phyloP scores from a whole-genome alignment of 331 rosid genomes.

The Saraca asoca region DNA sequence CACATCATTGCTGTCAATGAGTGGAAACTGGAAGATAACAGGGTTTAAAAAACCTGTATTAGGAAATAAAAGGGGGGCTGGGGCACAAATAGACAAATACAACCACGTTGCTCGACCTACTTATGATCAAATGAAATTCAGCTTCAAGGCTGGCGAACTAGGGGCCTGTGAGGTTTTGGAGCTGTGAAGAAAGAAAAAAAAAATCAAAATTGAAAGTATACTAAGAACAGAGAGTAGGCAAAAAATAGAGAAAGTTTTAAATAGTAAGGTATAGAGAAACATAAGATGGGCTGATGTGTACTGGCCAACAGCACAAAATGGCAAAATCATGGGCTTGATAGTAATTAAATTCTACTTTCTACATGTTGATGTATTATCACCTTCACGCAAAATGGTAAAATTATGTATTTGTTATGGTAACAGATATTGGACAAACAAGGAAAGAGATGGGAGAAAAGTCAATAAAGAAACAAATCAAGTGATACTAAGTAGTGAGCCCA shows the following conservation, averaged over 20 bases:
- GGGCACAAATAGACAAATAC: too few species aligned
- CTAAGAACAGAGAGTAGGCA: not conserved
- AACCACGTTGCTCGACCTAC: not conserved
- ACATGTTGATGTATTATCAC: not conserved
- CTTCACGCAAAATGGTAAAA: too few species aligned
- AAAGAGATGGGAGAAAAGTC: too few species aligned
- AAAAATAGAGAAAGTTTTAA: not conserved
- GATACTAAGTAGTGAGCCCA: not conserved
- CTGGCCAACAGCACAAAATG: not conserved
- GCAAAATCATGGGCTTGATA: not conserved
- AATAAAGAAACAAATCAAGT: too few species aligned
- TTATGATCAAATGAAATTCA: constrained; percentile 37
- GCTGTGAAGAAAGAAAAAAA: constrained; percentile 49
- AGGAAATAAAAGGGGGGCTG: too few species aligned
- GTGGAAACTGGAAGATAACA: too few species aligned
- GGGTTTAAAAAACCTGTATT: too few species aligned
- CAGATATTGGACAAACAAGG: not conserved
- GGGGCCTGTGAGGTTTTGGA: constrained; percentile 85
- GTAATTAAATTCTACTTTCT: not conserved
- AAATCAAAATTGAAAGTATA: not conserved
- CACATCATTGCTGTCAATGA: too few species aligned
- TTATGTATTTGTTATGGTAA: too few species aligned
- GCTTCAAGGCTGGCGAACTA: constrained; percentile 36
- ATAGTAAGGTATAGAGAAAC: too few species aligned
- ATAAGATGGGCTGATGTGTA: not conserved